These are phyloP conservation scores for Sodiomyces alkalinus DNA, from an alignment of 2,329 filamentous ascomycete species.

Conservation along the genomic window DNA sequence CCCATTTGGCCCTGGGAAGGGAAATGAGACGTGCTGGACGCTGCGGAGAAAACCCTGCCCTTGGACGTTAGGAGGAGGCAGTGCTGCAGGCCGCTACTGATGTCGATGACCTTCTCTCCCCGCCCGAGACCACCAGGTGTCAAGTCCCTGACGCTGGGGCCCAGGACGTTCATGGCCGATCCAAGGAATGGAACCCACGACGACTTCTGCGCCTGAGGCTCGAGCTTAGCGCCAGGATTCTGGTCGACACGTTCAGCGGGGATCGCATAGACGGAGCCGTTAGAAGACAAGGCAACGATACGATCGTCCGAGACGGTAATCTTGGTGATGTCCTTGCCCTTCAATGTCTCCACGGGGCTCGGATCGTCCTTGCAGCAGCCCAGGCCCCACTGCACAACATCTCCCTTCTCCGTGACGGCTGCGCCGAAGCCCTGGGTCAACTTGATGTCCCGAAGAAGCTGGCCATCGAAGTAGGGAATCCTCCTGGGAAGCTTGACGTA, in stretches of 20 bases:
- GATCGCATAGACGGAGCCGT: conserved; percentile 71
- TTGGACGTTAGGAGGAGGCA: conserved; percentile 69
- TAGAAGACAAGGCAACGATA: conserved; percentile 61
- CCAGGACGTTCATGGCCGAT: conserved; percentile 13
- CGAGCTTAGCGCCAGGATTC: conserved; percentile 41
- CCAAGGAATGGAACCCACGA: conserved; percentile 66
- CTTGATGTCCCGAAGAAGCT: conserved; percentile 76
- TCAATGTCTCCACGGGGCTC: conserved; percentile 55
- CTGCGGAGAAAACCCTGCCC: conserved; percentile 81
- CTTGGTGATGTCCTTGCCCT: conserved; percentile 65
- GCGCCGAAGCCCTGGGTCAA: conserved; percentile 69
- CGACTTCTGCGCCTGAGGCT: conserved; percentile 27
- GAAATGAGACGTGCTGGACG: conserved; percentile 61
- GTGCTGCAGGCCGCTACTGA: conserved; percentile 73
- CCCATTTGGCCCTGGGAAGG: conserved; percentile 79
- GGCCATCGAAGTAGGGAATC: conserved; percentile 69
- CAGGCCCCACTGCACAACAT: conserved; percentile 82
- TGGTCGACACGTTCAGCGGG: conserved; percentile 65
- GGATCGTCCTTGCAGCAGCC: conserved; percentile 52
- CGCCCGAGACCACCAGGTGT: conserved; percentile 48
- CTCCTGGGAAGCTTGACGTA: conserved; percentile 68
- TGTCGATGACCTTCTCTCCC: conserved; percentile 58
- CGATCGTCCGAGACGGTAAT: conserved; percentile 69
- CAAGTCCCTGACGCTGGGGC: conserved; percentile 53
- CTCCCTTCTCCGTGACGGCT: conserved; percentile 74